Conservation (phyloP, 78 protist species). For the Dictyostelium firmibasis region DNA sequence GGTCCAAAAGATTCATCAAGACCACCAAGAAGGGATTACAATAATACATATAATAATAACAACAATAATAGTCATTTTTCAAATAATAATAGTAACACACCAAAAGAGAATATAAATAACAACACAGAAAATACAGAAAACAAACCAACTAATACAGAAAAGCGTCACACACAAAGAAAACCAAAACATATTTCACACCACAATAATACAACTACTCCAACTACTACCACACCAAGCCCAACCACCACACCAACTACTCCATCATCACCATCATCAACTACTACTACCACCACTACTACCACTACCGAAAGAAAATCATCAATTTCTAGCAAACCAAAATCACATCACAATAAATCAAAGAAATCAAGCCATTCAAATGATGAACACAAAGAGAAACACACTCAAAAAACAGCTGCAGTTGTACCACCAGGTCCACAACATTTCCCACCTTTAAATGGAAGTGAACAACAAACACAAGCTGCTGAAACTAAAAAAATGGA, state of each 20-base stretch:
- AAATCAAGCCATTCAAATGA: neutral
- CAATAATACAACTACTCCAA: neutral
- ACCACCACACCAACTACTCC: neutral
- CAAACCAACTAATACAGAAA: neutral
- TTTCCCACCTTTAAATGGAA: conserved; percentile 70
- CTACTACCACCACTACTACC: neutral
- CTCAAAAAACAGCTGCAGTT: conserved; percentile 7
- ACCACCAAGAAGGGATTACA: conserved; percentile 76
- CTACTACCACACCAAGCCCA: neutral
- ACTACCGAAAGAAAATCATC: conserved; percentile 8
- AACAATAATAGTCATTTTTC: neutral
- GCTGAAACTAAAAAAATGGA: conserved; percentile 37
- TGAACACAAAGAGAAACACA: conserved; percentile 8
- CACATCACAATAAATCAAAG: neutral
- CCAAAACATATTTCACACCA: conserved; percentile 12
- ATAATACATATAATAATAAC: neutral
- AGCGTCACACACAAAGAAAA: neutral
- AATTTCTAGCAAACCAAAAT: neutral
- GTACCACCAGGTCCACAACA: conserved; percentile 74
- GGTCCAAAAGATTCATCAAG: conserved; percentile 26
- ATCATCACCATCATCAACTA: neutral
- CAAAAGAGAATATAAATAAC: neutral
- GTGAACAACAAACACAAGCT: neutral
- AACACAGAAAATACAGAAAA: conserved; percentile 12
- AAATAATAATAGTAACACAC: neutral